These are phyloP conservation scores for Morella rubra DNA, from an alignment of 306 rosid genomes.

Conservation along the genomic window DNA sequence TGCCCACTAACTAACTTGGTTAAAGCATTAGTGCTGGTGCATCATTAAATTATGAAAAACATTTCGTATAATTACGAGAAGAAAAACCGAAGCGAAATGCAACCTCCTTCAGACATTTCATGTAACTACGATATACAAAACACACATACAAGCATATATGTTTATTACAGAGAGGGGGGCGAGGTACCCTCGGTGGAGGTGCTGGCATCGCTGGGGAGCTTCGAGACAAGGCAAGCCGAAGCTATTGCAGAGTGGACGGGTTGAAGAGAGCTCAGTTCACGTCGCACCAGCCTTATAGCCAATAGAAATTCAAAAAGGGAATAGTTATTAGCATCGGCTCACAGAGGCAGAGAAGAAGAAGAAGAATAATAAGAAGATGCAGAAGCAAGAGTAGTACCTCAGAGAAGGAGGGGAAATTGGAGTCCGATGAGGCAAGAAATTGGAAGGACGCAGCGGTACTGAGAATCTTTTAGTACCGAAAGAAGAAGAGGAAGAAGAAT, in stretches of 20 bases:
- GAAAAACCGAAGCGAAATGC: no score
- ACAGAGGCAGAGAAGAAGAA: not conserved
- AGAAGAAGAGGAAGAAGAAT: not conserved
- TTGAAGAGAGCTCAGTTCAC: constrained; percentile 51
- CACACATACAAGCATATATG: not conserved
- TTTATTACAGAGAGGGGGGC: not conserved
- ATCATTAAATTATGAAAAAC: no score
- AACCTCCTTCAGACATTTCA: no score
- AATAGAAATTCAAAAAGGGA: not conserved
- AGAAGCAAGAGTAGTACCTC: constrained; percentile 25
- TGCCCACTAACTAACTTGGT: not conserved
- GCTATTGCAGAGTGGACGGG: constrained; percentile 51
- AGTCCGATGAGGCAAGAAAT: constrained; percentile 24
- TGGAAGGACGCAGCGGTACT: constrained; percentile 19
- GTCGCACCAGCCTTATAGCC: constrained; percentile 36
- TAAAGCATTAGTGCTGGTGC: not conserved
- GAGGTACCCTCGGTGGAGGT: constrained; percentile 44
- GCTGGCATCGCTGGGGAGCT: constrained; percentile 48
- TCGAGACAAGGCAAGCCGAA: constrained; percentile 63
- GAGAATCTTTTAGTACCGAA: constrained; percentile 14
- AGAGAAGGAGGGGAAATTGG: constrained; percentile 18
- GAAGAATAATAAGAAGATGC: not conserved
- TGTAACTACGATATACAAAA: not conserved
- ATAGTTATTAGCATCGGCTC: not conserved
- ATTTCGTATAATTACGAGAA: no score